A percentile compares a stretch with the other conserved stretches of the same genome.
Conservation (phyloP, 2,329 filamentous ascomycete genomes). For the Pseudogymnoascus sp. region DNA sequence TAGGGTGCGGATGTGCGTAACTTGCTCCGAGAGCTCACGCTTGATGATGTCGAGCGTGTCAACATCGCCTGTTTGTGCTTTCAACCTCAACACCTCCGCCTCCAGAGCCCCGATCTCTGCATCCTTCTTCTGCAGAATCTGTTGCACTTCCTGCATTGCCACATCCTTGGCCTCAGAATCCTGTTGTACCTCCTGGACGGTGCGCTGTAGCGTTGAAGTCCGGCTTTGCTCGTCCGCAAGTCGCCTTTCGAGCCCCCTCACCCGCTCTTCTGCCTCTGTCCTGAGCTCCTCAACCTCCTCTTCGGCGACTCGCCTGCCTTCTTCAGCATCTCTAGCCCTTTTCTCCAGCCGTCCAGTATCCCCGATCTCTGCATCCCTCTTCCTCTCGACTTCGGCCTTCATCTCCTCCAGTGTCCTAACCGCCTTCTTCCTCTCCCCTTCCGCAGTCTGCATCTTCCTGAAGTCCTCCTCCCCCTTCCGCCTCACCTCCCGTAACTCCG, state of each 20-base stretch:
- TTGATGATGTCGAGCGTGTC: conserved; percentile 82
- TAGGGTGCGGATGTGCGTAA: conserved; percentile 78
- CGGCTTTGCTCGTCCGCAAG: conserved; percentile 53
- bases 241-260: conserved; percentile 53
- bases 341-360: conserved; percentile 61
- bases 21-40: conserved; percentile 81
- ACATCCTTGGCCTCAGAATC: conserved; percentile 33
- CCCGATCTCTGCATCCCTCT: conserved; percentile 41
- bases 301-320: conserved; percentile 63
- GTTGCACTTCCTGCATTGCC: conserved; percentile 25
- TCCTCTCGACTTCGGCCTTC: conserved; percentile 42
- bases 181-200: conserved; percentile 40
- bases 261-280: conserved; percentile 58
- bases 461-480: conserved; percentile 80
- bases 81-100: conserved; percentile 72
- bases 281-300: conserved; percentile 73
- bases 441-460: conserved; percentile 53
- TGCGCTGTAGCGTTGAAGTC: conserved; percentile 48
- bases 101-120: conserved; percentile 66
- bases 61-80: conserved; percentile 76
- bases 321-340: conserved; percentile 60
- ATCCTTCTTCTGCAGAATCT: conserved; percentile 55
- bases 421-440: conserved; percentile 44
- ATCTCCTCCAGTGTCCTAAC: conserved; percentile 42
- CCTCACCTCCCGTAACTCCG: conserved; percentile 73